Evolutionary conservation across 2,329 filamentous ascomycete species (phyloP).

Genomic region (Ophiocordyceps camponoti-saundersi): DNA sequence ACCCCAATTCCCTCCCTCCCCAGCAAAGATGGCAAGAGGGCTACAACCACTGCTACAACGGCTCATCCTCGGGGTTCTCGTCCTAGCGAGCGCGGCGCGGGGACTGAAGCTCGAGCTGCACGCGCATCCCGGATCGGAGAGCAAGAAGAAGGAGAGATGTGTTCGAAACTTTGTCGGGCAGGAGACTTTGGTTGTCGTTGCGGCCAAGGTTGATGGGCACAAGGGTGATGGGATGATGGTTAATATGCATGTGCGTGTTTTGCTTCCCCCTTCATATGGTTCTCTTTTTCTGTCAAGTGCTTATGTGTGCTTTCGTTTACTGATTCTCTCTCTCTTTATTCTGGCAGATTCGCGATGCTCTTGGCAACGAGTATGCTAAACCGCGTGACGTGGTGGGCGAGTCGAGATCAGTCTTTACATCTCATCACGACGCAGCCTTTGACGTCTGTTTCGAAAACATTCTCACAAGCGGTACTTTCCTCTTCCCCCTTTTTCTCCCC

Average conservation of each 20-base stretch:
- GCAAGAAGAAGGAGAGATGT: slow-evolving; percentile 62
- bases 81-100: slow-evolving; percentile 34
- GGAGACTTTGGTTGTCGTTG: slow-evolving; percentile 91
- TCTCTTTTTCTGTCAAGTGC: neutral
- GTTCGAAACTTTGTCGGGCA: slow-evolving; percentile 89
- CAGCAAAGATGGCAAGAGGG: neutral
- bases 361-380: slow-evolving; percentile 89
- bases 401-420: slow-evolving; percentile 84
- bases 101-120: slow-evolving; percentile 90
- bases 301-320: too few relatives aligned
- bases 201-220: slow-evolving; percentile 67
- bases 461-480: slow-evolving; percentile 47
- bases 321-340: too few relatives aligned
- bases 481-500: too few relatives aligned
- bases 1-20: too few relatives aligned
- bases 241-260: slow-evolving; percentile 74
- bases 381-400: slow-evolving; percentile 87
- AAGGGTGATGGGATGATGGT: slow-evolving; percentile 85
- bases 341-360: slow-evolving; percentile 84
- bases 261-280: slow-evolving; percentile 1
- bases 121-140: slow-evolving; percentile 35
- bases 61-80: slow-evolving; percentile 35
- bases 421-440: slow-evolving; percentile 79
- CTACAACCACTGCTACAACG: slow-evolving; percentile 30
- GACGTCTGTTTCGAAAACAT: slow-evolving; percentile 94